Evolutionary conservation across 306 rosid species (phyloP), one percentile per base, ranked within the genome.

Genomic region (Vicia villosa): DNA sequence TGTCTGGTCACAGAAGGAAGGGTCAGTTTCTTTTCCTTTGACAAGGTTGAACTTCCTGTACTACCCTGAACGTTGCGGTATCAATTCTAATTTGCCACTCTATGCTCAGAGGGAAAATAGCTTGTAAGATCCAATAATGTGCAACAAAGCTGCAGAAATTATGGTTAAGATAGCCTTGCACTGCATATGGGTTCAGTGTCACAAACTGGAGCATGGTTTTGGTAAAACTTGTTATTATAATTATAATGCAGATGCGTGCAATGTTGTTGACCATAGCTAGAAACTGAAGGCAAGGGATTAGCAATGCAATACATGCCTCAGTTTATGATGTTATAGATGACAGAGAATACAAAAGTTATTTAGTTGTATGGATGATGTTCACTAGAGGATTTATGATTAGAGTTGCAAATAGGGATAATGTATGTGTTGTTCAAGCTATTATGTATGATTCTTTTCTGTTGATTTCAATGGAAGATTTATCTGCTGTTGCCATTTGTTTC

Each of bases 11-110:
- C 86, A 45, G 84, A 88, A 66, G 97, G 97, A 38, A 75, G 81
- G 50, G 86, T 85, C 63, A 83, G 94, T 73, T 90, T 88, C 83
- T 86, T 88, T 84, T 84, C 90, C 74, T 86, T 84, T 75, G 89
- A 84, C 65, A 82, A 78, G 68, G 88, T 76, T 79, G 84, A 86
- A 72, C 87, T 89, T 66, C 91, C 91, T 42, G 40, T 77, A 71
- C 81, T 92, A n/a, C 87, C 89, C 17, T 87, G 86, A 86, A 24
- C 4, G 32, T 36, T 51, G n/a, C 55, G 64, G 36, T 34, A 54
- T 8, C 69, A 10, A 54, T 49, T 45, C 10, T 47, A 6, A 19
- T 22, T 52, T 61, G 73, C 19, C 15, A 30, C 28, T 68, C 14
- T 61, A 19, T 37, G 51, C 15, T 13, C 24, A 10, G 22, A 24